These are phyloP conservation scores for Albophoma yamanashiensis DNA, from an alignment of 2,329 filamentous ascomycete genomes.

Conservation along the genomic window DNA sequence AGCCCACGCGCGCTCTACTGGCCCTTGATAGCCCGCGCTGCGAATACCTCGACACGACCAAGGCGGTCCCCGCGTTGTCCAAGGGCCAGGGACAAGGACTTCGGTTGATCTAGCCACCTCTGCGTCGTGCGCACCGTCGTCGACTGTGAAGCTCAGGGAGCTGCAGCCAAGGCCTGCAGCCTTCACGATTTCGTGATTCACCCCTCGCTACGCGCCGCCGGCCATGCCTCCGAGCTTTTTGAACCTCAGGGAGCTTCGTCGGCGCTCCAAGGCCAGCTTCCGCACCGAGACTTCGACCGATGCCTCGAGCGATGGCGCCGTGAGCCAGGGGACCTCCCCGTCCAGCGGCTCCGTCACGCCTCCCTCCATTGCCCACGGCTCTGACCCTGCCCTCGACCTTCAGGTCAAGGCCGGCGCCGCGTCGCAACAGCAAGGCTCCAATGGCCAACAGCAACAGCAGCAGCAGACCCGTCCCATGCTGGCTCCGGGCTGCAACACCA, in stretches of 20 bases:
- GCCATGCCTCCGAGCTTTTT: conserved; percentile 57
- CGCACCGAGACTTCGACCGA: conserved; percentile 53
- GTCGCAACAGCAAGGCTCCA: conserved; percentile 5
- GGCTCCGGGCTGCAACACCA: conserved; percentile 29
- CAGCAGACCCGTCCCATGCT: conserved; percentile 25
- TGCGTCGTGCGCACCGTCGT: not conserved
- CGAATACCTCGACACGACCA: not conserved
- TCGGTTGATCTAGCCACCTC: not conserved
- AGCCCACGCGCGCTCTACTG: not conserved
- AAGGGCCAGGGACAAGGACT: not conserved
- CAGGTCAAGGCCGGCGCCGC: conserved; percentile 41
- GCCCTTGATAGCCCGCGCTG: not conserved
- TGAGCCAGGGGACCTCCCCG: conserved; percentile 47
- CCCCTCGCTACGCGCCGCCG: conserved; percentile 1
- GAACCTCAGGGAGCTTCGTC: conserved; percentile 58
- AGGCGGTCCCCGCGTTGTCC: not conserved
- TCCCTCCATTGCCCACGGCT: conserved; percentile 58
- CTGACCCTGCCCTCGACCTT: conserved; percentile 53
- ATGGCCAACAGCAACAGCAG: conserved; percentile 10
- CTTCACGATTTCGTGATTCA: conserved; percentile 1
- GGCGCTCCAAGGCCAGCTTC: conserved; percentile 67
- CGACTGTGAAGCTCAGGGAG: not conserved
- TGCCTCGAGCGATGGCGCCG: conserved; percentile 47
- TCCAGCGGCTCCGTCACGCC: conserved; percentile 65
- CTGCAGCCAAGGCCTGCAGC: not conserved